phyloP scores from a whole-genome alignment of 495 filamentous ascomycete genomes.

The Daldinia grandis region DNA sequence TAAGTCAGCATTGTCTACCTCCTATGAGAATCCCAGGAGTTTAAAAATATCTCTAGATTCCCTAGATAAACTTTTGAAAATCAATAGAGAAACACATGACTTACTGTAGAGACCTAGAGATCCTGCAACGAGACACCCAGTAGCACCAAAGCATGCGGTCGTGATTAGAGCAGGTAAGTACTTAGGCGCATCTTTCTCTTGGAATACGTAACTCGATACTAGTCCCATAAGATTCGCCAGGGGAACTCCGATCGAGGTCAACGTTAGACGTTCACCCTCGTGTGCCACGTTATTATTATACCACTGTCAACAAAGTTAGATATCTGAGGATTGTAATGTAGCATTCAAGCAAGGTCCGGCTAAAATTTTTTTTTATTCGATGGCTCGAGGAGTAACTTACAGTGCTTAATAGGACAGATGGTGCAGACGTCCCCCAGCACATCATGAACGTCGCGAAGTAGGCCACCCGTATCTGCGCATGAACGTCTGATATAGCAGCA shows the following conservation, averaged over 20 bases:
- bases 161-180: slow-evolving; percentile 79
- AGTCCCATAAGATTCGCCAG: slow-evolving; percentile 85
- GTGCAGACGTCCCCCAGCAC: slow-evolving; percentile 73
- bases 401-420: slow-evolving; percentile 62
- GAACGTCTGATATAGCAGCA: slow-evolving; percentile 68
- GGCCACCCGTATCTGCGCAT: slow-evolving; percentile 65
- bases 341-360: neutral
- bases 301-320: slow-evolving; percentile 52
- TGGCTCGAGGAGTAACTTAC: slow-evolving; percentile 36
- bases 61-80: neutral
- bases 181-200: slow-evolving; percentile 72
- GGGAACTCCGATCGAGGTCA: slow-evolving; percentile 78
- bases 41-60: neutral
- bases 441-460: slow-evolving; percentile 87
- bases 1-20: neutral
- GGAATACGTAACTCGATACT: slow-evolving; percentile 78
- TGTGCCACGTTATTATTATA: slow-evolving; percentile 85
- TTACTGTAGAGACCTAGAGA: slow-evolving; percentile 66
- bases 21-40: neutral
- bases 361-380: neutral
- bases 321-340: slow-evolving; percentile 6
- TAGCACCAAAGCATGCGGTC: slow-evolving; percentile 75
- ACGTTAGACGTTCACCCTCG: slow-evolving; percentile 72
- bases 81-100: neutral
- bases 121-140: slow-evolving; percentile 65